These are phyloP conservation scores for Kalmusia sp. DNA, from an alignment of 2,329 filamentous ascomycete species.

Conservation along the genomic window DNA sequence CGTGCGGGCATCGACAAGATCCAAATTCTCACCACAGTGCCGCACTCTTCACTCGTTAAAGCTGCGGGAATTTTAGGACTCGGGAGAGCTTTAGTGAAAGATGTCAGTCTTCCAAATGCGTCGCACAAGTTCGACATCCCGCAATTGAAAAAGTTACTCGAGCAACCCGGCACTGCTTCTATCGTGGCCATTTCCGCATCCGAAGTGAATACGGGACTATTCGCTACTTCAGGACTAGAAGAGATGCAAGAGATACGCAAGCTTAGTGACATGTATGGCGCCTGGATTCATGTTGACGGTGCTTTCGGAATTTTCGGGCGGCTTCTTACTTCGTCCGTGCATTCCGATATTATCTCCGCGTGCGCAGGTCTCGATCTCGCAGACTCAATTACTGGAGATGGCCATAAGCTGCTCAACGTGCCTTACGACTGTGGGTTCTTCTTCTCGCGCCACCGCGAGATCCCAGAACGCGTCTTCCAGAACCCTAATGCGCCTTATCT, in stretches of 20 bases:
- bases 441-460: conserved; percentile 69
- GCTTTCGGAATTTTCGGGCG: conserved; percentile 88
- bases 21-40: conserved; percentile 80
- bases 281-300: conserved; percentile 91
- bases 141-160: conserved; percentile 67
- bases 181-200: conserved; percentile 84
- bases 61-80: conserved; percentile 83
- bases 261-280: conserved; percentile 74
- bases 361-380: conserved; percentile 76
- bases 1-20: conserved; percentile 70
- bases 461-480: conserved; percentile 71
- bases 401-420: conserved; percentile 92
- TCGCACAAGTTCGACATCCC: conserved; percentile 75
- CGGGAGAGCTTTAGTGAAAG: conserved; percentile 71
- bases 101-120: conserved; percentile 61
- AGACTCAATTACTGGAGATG: conserved; percentile 86
- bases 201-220: conserved; percentile 90
- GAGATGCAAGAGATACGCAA: conserved; percentile 70
- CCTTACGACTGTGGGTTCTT: conserved; percentile 95
- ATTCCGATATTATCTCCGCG: conserved; percentile 59
- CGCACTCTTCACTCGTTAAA: conserved; percentile 85
- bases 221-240: conserved; percentile 65
- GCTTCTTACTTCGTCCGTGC: conserved; percentile 66
- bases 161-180: conserved; percentile 63
- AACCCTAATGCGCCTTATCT: conserved; percentile 91